Conservation (phyloP, 192 early-diverging fungal genomes). For the Backusella westeae region DNA sequence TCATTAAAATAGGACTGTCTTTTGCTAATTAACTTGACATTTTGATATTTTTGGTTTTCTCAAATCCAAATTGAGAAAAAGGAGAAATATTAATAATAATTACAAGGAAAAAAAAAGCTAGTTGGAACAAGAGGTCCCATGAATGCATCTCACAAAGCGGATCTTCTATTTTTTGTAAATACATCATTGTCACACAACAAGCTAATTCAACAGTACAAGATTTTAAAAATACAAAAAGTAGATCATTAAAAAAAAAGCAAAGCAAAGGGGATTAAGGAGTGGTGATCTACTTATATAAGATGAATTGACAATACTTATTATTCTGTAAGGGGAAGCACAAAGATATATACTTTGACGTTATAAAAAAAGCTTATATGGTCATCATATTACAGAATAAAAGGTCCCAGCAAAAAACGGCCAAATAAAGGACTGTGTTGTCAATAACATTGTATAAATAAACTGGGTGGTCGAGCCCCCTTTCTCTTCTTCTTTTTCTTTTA, state of each 20-base stretch:
- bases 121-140: background rate
- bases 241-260: background rate
- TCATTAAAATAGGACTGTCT: background rate
- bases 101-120: background rate
- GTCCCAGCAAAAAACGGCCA: background rate
- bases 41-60: background rate
- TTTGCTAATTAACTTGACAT: background rate
- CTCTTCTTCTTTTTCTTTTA: background rate
- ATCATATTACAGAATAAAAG: background rate
- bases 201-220: background rate
- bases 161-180: background rate
- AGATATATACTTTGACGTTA: no score
- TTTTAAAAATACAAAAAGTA: background rate
- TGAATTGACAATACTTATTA: background rate
- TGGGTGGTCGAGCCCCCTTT: background rate
- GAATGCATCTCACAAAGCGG: background rate
- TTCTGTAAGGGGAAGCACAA: background rate
- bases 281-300: background rate
- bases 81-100: background rate
- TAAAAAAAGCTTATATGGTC: background rate
- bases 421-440: slow-evolving; percentile 3
- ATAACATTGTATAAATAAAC: slow-evolving; percentile 3
- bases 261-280: background rate
- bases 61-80: background rate
- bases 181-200: background rate